phyloP scores from a whole-genome alignment of 805 yeast species.

The Nakazawaea sp. region DNA sequence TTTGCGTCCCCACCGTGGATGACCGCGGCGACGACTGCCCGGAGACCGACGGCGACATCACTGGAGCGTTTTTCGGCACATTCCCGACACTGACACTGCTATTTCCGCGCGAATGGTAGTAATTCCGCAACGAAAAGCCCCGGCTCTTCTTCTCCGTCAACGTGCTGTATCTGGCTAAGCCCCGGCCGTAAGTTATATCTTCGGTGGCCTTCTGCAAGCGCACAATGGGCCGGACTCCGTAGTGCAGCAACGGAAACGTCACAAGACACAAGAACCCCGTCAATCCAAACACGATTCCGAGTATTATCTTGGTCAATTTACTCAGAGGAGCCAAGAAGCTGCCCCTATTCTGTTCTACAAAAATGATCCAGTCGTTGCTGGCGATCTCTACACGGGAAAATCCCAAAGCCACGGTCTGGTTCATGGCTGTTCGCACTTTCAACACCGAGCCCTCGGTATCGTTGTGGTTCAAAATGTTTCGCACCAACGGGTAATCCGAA shows the following conservation, averaged over 20 bases:
- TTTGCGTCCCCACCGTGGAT: no score
- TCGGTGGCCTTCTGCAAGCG: conserved; percentile 80
- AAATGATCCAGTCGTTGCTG: conserved; percentile 61
- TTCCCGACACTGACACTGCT: no score
- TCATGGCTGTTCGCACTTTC: conserved; percentile 28
- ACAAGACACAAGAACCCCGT: conserved; percentile 67
- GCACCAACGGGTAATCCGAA: conserved; percentile 22
- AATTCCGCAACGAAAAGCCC: no score
- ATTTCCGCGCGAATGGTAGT: no score
- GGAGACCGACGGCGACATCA: conserved; percentile 1
- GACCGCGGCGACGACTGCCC: neutral
- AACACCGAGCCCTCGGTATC: conserved; percentile 34
- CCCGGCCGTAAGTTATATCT: conserved; percentile 42
- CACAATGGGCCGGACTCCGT: conserved; percentile 78
- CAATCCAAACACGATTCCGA: conserved; percentile 73
- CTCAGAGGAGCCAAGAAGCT: conserved; percentile 57
- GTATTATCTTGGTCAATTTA: conserved; percentile 57
- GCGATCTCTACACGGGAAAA: conserved; percentile 37
- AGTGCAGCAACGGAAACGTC: conserved; percentile 80
- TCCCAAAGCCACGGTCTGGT: conserved; percentile 46
- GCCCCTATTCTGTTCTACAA: conserved; percentile 55
- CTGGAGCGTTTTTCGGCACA: no score
- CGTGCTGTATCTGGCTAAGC: conserved; percentile 13
- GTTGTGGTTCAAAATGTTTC: conserved; percentile 25
- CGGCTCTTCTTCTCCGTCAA: no score